Evolutionary conservation across 1,139 yeast genomes (phyloP), one percentile per base, ranked within the genome.

Genomic region (Debaryomyces fabryi): DNA sequence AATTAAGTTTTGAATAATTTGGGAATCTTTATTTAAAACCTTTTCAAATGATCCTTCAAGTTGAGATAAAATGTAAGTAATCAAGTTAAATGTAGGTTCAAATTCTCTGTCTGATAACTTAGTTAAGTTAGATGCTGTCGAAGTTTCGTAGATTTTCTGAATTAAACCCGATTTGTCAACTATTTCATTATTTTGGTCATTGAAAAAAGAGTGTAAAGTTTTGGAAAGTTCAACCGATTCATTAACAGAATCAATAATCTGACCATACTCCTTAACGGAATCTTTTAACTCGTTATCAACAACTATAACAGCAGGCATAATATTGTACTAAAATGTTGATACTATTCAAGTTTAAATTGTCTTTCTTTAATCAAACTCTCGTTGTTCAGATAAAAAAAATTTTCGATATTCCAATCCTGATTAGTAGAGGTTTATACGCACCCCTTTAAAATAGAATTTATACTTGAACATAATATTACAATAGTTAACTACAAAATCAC

Each of bases 301-400:
- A 48, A 76, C 76, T 56, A 76, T 70, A 52, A 75, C 80, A 38
- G 81, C 74, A 50, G 74, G 67, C 79, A 74, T 74, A 43, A 16
- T 58, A 53, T 23, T 40, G 32, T 30, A 30, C 6, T 40, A 29
- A 30, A 27, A 18, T 18, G 36, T 40, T 39, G 40, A 30, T 40
- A 48, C 18, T 21, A 46, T 45, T 27, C 30, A 40, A 45, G 25
- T 34, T 23, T 30, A 10, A 35, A 27, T 43, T 36, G 32, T 13
- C 25, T 30, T 30, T 38, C 38, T 34, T 29, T 41, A 18, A 29
- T 40, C 39, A 34, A 33, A 25, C 41, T 36, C 35, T 41, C 37
- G 36, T 38, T 38, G 44, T 39, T 37, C 40, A 37, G 48, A 38
- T 43, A 45, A 44, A 49, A 49, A 49, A 48, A 44, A 40, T 44